Evolutionary conservation across 345 rosid genomes (phyloP).

Genomic region (Psidium guajava): DNA sequence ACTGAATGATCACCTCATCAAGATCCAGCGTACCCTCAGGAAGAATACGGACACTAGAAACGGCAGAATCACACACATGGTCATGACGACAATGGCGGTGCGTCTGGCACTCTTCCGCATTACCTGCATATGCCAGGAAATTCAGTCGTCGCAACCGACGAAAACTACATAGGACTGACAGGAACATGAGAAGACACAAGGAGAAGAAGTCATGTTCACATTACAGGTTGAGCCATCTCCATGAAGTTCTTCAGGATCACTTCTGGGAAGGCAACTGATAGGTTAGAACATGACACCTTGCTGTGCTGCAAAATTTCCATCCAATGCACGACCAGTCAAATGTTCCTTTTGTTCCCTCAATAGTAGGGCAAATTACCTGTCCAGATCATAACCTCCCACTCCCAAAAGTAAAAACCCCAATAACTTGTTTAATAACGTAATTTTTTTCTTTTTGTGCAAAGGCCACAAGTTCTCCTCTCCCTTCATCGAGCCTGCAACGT

Average conservation of each 20-base stretch:
- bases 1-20: slow-evolving; percentile 38
- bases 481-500: too few relatives aligned
- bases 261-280: slow-evolving; percentile 25
- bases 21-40: slow-evolving; percentile 63
- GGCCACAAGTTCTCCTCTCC: too few relatives aligned
- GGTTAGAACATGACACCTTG: background rate
- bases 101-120: slow-evolving; percentile 25
- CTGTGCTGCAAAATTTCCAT: background rate
- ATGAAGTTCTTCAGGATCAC: slow-evolving; percentile 38
- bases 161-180: background rate
- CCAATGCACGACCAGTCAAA: background rate
- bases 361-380: slow-evolving; percentile 25
- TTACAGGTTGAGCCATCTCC: slow-evolving; percentile 17
- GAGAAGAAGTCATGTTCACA: slow-evolving; percentile 4
- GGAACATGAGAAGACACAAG: background rate
- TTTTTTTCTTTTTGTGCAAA: too few relatives aligned
- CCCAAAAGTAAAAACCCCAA: slow-evolving; percentile 23
- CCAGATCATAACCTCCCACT: slow-evolving; percentile 64
- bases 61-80: slow-evolving; percentile 55
- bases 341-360: background rate
- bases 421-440: too few relatives aligned
- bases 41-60: slow-evolving; percentile 58
- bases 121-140: background rate
- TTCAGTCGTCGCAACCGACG: background rate
- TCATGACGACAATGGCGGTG: slow-evolving; percentile 20